A percentile compares a stretch with the other conserved stretches of the same genome.
Conservation (phyloP, 768 basidiomycete species). For the Podaxis sp. region DNA sequence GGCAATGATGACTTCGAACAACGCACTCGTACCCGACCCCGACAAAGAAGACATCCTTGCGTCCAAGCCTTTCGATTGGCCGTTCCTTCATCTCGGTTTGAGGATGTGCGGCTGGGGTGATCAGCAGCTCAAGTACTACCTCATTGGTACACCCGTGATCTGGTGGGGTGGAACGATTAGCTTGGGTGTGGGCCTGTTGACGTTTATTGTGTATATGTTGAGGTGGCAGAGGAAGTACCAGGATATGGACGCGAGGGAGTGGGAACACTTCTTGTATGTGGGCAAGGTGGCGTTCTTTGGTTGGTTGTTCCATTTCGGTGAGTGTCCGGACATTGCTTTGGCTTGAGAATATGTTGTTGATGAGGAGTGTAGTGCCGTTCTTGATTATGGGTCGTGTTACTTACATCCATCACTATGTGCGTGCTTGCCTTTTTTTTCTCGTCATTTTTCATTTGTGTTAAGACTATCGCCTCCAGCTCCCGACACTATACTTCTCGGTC, state of each 20-base stretch:
- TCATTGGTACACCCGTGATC: constrained; percentile 88
- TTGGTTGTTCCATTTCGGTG: constrained; percentile 90
- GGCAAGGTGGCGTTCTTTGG: constrained; percentile 89
- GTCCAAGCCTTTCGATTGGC: constrained; percentile 92
- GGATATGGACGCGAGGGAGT: constrained; percentile 94
- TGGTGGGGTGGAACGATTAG: constrained; percentile 85
- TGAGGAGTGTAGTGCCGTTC: constrained; percentile 73
- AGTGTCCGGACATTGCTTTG: constrained; percentile 25
- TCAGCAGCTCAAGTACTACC: constrained; percentile 84
- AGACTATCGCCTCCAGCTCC: constrained; percentile 54
- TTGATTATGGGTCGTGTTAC: constrained; percentile 97
- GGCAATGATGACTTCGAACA: constrained; percentile 99
- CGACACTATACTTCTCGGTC: constrained; percentile 95
- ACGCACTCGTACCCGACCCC: constrained; percentile 94
- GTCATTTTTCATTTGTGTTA: not conserved
- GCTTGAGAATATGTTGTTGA: not conserved
- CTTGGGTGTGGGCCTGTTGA: constrained; percentile 51
- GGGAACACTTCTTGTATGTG: constrained; percentile 94
- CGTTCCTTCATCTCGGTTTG: constrained; percentile 83
- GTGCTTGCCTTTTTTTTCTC: constrained; percentile 29
- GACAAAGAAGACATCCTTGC: constrained; percentile 99
- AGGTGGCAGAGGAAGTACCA: constrained; percentile 85
- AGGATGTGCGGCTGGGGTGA: constrained; percentile 99
- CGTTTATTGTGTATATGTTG: constrained; percentile 69
- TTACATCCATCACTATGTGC: constrained; percentile 93